Evolutionary conservation across 2,329 filamentous ascomycete genomes (phyloP).

Genomic region (Madurella mycetomatis): DNA sequence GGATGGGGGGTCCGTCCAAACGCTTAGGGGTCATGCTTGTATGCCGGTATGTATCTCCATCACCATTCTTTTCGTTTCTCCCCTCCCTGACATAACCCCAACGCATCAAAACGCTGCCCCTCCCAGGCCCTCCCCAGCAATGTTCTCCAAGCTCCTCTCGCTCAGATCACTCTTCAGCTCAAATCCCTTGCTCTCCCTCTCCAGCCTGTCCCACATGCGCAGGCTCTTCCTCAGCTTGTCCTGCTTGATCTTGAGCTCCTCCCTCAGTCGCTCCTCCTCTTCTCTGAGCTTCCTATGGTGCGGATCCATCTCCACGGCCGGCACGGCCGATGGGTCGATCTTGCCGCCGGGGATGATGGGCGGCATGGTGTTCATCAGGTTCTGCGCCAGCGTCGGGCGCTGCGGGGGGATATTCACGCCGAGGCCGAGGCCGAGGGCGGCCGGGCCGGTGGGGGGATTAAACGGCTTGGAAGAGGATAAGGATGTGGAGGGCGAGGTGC

Average conservation of each 20-base stretch:
- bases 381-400: conserved; percentile 48
- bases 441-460: conserved; percentile 54
- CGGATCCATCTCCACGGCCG: conserved; percentile 49
- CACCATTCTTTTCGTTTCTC: too few species aligned
- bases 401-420: conserved; percentile 31
- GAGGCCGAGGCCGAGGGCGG: conserved; percentile 23
- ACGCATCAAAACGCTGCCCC: conserved; percentile 48
- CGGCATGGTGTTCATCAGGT: conserved; percentile 47
- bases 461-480: conserved; percentile 42
- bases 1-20: too few species aligned
- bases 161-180: conserved; percentile 54
- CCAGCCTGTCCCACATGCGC: conserved; percentile 49
- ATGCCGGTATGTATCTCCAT: neutral
- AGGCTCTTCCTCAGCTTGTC: conserved; percentile 52
- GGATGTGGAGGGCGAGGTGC: conserved; percentile 9
- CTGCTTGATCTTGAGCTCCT: conserved; percentile 50
- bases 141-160: conserved; percentile 52
- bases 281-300: conserved; percentile 52
- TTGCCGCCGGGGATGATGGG: conserved; percentile 52
- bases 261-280: conserved; percentile 54
- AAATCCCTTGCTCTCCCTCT: conserved; percentile 51
- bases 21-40: neutral
- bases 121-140: conserved; percentile 52
- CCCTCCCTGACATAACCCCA: too few species aligned
- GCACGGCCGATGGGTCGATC: conserved; percentile 44